These are phyloP conservation scores for Schwanniomyces vanrijiae DNA, from an alignment of 805 yeast genomes.

Conservation along the genomic window DNA sequence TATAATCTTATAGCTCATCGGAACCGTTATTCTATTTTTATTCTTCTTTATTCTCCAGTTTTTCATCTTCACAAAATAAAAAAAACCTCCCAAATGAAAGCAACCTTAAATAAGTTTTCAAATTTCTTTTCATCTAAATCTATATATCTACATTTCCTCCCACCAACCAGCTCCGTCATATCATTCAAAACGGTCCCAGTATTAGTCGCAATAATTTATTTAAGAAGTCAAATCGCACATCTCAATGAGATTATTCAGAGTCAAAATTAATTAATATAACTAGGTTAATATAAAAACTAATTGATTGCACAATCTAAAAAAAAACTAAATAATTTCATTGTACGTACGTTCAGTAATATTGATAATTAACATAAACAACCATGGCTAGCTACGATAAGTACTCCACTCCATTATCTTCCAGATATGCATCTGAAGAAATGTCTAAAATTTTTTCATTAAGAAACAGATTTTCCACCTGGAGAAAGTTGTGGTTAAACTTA, in stretches of 20 bases:
- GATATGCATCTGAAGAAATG: constrained; percentile 99
- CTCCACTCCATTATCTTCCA: constrained; percentile 89
- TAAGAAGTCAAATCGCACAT: background rate
- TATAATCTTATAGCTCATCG: too few relatives aligned
- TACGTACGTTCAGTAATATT: background rate
- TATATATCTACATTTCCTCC: too few relatives aligned
- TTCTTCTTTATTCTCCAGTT: too few relatives aligned
- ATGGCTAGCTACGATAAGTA: constrained; percentile 67
- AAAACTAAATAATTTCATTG: background rate
- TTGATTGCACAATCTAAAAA: background rate
- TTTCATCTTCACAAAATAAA: too few relatives aligned
- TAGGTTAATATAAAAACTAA: background rate
- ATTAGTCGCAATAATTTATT: background rate
- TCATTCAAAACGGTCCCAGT: too few relatives aligned
- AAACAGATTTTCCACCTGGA: constrained; percentile 97
- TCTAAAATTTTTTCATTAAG: constrained; percentile 86
- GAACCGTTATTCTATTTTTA: too few relatives aligned
- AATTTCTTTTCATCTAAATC: too few relatives aligned
- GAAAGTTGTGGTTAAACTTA: constrained; percentile 92
- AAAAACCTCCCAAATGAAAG: too few relatives aligned
- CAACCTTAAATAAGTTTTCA: too few relatives aligned
- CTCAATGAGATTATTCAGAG: constrained; percentile 3
- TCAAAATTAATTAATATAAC: background rate
- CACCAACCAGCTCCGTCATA: too few relatives aligned
- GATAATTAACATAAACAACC: background rate